Conservation (phyloP, 2,329 filamentous ascomycete species). For the Xylaria sp. region DNA sequence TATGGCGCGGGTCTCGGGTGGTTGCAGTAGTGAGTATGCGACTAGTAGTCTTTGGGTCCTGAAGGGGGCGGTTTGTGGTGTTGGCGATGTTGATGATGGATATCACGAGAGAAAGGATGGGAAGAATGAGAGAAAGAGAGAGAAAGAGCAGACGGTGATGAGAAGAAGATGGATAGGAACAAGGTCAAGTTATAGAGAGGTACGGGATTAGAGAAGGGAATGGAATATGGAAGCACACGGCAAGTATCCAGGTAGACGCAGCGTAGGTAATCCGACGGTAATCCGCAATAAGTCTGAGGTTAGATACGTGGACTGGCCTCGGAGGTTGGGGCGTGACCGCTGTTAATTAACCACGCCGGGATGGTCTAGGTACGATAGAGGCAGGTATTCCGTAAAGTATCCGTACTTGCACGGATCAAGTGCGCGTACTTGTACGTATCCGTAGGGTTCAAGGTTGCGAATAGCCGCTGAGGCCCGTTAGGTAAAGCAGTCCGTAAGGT, state of each 20-base stretch:
- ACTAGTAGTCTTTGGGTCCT: neutral
- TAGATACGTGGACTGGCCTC: neutral
- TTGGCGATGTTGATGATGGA: no score
- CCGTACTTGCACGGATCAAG: no score
- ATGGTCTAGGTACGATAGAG: neutral
- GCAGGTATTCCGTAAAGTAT: neutral
- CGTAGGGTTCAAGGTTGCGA: no score
- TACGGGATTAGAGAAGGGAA: no score
- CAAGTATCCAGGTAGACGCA: neutral
- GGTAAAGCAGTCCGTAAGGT: no score
- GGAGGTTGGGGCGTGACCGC: neutral
- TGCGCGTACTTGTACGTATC: no score
- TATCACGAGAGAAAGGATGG: no score
- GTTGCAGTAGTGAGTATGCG: neutral
- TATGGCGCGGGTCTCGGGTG: neutral
- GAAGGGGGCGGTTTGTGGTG: no score
- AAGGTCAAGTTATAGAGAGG: no score
- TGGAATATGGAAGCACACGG: no score
- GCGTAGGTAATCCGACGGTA: neutral
- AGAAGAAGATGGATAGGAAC: neutral
- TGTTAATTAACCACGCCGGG: neutral
- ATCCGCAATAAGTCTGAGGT: neutral
- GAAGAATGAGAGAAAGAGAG: neutral
- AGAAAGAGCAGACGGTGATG: neutral
- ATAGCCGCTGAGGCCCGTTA: no score